A percentile compares a stretch with the other conserved stretches of the same genome.
These are phyloP conservation scores for Ceratocystis alfenasii DNA, from an alignment of 2,329 filamentous ascomycete species.

Conservation along the genomic window DNA sequence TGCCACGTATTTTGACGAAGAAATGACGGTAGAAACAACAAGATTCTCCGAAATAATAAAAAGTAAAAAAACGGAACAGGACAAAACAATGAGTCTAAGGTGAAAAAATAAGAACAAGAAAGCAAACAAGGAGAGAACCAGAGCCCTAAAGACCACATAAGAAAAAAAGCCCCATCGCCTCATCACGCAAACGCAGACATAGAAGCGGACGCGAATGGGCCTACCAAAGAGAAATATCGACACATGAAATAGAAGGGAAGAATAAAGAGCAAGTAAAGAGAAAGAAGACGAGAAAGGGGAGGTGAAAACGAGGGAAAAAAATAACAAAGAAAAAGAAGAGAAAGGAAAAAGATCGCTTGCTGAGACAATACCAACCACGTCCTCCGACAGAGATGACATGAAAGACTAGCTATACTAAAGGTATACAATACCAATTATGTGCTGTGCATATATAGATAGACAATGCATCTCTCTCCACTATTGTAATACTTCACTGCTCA, in stretches of 20 bases:
- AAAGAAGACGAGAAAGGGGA: neutral
- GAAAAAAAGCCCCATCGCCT: constrained; percentile 13
- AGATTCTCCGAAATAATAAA: constrained; percentile 2
- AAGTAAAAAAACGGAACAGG: neutral
- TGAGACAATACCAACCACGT: neutral
- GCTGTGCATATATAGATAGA: neutral
- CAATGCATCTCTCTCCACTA: neutral
- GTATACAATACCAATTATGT: no score
- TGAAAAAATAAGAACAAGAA: neutral
- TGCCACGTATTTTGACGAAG: neutral
- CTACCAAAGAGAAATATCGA: neutral
- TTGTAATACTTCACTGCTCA: constrained; percentile 16
- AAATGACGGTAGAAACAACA: neutral
- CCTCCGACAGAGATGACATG: neutral
- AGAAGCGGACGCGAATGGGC: neutral
- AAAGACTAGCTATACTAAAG: neutral
- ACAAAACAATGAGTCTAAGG: neutral
- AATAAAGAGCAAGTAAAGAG: constrained; percentile 2
- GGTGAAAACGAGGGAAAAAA: neutral
- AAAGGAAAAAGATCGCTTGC: constrained; percentile 2
- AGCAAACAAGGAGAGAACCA: constrained; percentile 7
- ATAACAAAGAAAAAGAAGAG: constrained; percentile 7
- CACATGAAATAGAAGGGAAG: constrained; percentile 3
- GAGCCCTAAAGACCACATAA: constrained; percentile 5
- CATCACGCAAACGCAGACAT: no score